Evolutionary conservation across 108 stramenopile species (phyloP).

Genomic region (Nitzschia sp.): DNA sequence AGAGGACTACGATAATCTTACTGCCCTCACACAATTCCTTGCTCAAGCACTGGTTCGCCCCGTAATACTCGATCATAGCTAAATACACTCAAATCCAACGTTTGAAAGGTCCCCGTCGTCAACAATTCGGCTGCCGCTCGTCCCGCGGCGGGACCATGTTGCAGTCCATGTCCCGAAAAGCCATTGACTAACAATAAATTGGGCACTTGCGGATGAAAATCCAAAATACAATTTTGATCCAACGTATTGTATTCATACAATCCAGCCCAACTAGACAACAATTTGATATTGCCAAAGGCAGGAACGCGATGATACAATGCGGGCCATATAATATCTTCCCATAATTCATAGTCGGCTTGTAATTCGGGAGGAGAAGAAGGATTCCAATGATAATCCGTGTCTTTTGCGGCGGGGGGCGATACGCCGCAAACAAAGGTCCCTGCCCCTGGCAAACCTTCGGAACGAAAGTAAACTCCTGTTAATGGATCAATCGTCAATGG

Average conservation of each 20-base stretch:
- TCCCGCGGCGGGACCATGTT: conserved; percentile 70
- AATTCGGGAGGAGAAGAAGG: not conserved
- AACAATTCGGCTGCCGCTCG: conserved; percentile 67
- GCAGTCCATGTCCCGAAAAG: conserved; percentile 80
- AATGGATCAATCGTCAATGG: conserved; percentile 67
- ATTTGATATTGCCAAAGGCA: conserved; percentile 74
- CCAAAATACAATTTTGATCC: conserved; percentile 85
- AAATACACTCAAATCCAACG: conserved; percentile 66
- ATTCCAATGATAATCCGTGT: conserved; percentile 40
- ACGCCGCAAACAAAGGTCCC: conserved; percentile 76
- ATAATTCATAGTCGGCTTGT: conserved; percentile 57
- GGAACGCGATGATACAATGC: conserved; percentile 68
- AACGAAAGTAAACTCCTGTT: conserved; percentile 72
- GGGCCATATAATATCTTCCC: conserved; percentile 72
- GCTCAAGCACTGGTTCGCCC: conserved; percentile 19
- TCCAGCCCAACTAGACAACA: conserved; percentile 73
- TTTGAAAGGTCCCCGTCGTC: conserved; percentile 44
- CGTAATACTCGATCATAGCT: conserved; percentile 52
- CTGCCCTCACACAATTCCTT: conserved; percentile 36
- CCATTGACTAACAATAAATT: conserved; percentile 73
- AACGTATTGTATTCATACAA: conserved; percentile 78
- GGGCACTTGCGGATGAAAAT: conserved; percentile 67
- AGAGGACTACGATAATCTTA: no score
- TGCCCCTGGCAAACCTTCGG: conserved; percentile 47
- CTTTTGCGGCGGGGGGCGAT: conserved; percentile 55